phyloP scores from a whole-genome alignment of 345 rosid genomes.

The Corymbia maculata region DNA sequence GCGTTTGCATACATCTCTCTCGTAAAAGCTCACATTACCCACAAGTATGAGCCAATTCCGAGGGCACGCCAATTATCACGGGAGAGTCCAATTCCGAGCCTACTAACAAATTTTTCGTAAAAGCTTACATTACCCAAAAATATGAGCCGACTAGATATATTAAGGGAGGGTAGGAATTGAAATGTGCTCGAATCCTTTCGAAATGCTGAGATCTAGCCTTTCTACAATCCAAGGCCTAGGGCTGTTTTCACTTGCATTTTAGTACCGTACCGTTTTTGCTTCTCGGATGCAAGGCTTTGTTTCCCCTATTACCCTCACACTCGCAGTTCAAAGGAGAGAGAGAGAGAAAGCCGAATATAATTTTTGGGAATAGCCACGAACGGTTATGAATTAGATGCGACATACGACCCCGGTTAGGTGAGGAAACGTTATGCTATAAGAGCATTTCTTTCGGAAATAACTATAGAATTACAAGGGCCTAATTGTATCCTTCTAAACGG shows the following conservation, averaged over 20 bases:
- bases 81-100: not conserved
- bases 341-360: not conserved
- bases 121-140: not conserved
- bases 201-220: too few species aligned
- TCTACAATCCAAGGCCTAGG: too few species aligned
- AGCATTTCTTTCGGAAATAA: not conserved
- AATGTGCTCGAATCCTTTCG: too few species aligned
- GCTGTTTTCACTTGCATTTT: not conserved
- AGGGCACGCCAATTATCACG: not conserved
- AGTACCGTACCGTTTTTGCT: too few species aligned
- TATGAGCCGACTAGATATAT: too few species aligned
- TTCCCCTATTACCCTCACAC: not conserved
- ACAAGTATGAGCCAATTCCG: too few species aligned
- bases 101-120: too few species aligned
- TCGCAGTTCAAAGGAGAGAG: not conserved
- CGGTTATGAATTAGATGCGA: not conserved
- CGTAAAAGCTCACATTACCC: too few species aligned
- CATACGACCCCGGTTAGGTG: not conserved
- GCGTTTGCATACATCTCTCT: not conserved
- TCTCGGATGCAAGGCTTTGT: not conserved
- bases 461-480: not conserved
- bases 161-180: too few species aligned
- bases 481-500: fast-evolving
- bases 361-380: not conserved
- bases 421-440: not conserved